A percentile compares a stretch with the other conserved stretches of the same genome.
These are phyloP conservation scores for Atkinsonella texensis DNA, from an alignment of 2,329 filamentous ascomycete species.

Conservation along the genomic window DNA sequence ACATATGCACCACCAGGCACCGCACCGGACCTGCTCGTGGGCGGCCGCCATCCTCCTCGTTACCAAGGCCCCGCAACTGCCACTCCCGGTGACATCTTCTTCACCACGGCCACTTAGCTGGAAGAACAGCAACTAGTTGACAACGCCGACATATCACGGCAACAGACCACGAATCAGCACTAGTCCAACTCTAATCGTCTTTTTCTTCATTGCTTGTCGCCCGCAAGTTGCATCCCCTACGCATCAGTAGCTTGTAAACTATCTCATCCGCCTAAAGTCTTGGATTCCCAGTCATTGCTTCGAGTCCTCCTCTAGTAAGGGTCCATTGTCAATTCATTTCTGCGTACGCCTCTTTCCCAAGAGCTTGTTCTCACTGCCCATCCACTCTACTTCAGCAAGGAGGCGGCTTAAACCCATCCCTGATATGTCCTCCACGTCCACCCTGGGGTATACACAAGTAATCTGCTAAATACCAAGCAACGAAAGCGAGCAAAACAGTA, in stretches of 20 bases:
- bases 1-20: no score
- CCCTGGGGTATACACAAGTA: constrained; percentile 8
- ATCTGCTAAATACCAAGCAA: neutral
- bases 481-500: neutral
- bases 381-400: neutral
- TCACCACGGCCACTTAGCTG: no score
- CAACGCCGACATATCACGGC: no score
- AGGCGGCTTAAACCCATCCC: neutral
- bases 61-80: no score
- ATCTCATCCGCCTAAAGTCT: neutral
- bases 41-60: no score
- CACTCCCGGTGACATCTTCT: no score
- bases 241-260: neutral
- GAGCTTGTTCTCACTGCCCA: neutral
- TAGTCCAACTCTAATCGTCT: neutral
- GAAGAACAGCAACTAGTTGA: no score
- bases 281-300: neutral
- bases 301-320: neutral
- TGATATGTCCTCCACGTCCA: constrained; percentile 14
- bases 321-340: neutral
- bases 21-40: no score
- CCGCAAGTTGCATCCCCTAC: neutral
- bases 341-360: neutral
- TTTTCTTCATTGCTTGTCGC: constrained; percentile 1
- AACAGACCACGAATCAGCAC: no score